These are phyloP conservation scores for Alternaria arborescens DNA, from an alignment of 2,329 filamentous ascomycete genomes.

Conservation along the genomic window DNA sequence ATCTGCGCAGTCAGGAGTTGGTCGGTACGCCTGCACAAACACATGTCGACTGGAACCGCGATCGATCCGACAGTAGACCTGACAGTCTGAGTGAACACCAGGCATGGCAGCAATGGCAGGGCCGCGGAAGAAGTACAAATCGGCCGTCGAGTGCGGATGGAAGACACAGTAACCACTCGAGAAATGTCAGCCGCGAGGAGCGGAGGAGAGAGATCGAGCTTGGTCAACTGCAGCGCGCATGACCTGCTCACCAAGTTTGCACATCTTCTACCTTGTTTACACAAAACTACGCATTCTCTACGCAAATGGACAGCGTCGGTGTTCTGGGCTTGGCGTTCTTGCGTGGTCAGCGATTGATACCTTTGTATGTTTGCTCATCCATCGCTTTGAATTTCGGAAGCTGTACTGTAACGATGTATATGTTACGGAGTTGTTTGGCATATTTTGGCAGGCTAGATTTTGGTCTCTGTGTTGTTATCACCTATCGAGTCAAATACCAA, in stretches of 20 bases:
- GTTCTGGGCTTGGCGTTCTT: conserved; percentile 21
- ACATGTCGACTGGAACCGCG: conserved; percentile 33
- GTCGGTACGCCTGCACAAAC: conserved; percentile 39
- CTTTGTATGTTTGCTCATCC: conserved; percentile 1
- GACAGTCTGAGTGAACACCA: conserved; percentile 41
- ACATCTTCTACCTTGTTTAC: not conserved
- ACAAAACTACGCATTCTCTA: conserved; percentile 9
- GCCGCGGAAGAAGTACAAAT: conserved; percentile 39
- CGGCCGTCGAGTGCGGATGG: conserved; percentile 38
- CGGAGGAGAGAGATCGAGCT: conserved; percentile 54
- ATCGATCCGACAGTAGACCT: conserved; percentile 35
- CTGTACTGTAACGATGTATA: conserved; percentile 4
- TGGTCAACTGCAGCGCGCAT: conserved; percentile 29
- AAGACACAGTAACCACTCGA: conserved; percentile 37
- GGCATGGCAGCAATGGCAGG: conserved; percentile 42
- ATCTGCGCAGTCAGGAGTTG: conserved; percentile 41
- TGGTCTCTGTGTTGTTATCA: not conserved
- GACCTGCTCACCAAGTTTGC: not conserved
- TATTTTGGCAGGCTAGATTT: not conserved
- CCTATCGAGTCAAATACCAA: not conserved
- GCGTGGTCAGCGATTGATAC: conserved; percentile 11
- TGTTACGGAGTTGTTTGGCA: conserved; percentile 4
- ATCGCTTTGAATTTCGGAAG: not conserved
- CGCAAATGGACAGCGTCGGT: conserved; percentile 17
- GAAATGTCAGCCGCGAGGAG: conserved; percentile 50